A percentile compares a stretch with the other conserved stretches of the same genome.
These are phyloP conservation scores for Chrysoporthe cubensis DNA, from an alignment of 2,329 filamentous ascomycete species.

Conservation along the genomic window DNA sequence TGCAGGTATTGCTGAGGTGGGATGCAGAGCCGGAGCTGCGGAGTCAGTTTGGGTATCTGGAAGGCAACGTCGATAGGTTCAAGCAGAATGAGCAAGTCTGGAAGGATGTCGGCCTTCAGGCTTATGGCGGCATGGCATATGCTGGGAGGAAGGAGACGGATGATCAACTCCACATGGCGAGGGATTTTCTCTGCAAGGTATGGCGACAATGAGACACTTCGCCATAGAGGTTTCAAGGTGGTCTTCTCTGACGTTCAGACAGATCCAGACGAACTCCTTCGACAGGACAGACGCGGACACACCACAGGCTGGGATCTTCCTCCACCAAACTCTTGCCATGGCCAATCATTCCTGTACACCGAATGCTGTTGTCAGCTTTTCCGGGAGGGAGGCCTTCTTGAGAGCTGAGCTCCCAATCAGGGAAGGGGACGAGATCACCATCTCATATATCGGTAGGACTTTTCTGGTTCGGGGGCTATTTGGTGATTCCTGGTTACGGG, in stretches of 20 bases:
- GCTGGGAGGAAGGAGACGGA: constrained; percentile 44
- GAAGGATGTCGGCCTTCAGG: constrained; percentile 54
- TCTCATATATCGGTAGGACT: constrained; percentile 63
- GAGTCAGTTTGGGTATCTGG: constrained; percentile 44
- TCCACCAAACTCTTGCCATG: constrained; percentile 61
- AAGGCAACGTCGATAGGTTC: constrained; percentile 51
- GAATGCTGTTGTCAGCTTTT: constrained; percentile 61
- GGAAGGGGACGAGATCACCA: constrained; percentile 60
- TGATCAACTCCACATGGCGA: constrained; percentile 44
- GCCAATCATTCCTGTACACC: constrained; percentile 66
- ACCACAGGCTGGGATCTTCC: constrained; percentile 57
- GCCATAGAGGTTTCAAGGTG: background rate
- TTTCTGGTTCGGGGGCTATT: background rate
- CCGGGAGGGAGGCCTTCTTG: constrained; percentile 54
- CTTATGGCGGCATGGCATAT: constrained; percentile 54
- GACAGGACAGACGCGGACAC: constrained; percentile 58
- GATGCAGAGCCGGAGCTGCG: constrained; percentile 36
- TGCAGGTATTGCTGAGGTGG: constrained; percentile 53
- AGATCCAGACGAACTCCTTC: constrained; percentile 68
- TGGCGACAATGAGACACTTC: background rate
- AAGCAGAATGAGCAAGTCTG: constrained; percentile 42
- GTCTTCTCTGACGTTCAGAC: constrained; percentile 24
- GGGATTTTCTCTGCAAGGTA: constrained; percentile 59
- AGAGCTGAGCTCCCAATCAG: constrained; percentile 54
- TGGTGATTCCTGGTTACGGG: background rate